phyloP scores from a whole-genome alignment of 768 basidiomycete species.

The Lactarius deliciosus region DNA sequence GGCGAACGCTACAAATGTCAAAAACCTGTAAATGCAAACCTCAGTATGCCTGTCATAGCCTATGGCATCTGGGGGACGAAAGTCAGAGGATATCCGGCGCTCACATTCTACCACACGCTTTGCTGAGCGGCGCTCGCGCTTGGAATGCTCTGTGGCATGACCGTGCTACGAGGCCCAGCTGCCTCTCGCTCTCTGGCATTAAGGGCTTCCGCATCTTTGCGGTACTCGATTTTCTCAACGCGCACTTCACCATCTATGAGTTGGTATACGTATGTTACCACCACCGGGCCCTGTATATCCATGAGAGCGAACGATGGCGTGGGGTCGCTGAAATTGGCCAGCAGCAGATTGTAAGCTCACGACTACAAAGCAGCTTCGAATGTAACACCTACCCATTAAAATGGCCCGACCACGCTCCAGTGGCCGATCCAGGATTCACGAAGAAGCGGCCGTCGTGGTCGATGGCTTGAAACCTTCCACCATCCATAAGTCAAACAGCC shows the following conservation, averaged over 20 bases:
- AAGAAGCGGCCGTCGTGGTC: constrained; percentile 93
- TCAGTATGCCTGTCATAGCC: background rate
- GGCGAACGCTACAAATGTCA: background rate
- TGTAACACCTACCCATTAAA: constrained; percentile 56
- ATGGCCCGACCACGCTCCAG: constrained; percentile 88
- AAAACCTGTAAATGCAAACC: background rate
- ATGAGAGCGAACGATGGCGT: constrained; percentile 95
- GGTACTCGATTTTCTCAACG: constrained; percentile 88
- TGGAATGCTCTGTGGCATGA: constrained; percentile 54
- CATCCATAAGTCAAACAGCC: constrained; percentile 2
- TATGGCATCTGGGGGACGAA: background rate
- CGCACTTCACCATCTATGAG: constrained; percentile 90
- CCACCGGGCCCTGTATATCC: constrained; percentile 96
- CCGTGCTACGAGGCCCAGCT: constrained; percentile 43
- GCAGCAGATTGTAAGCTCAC: background rate
- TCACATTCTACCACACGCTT: constrained; percentile 36
- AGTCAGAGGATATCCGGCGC: background rate
- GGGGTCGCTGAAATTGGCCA: constrained; percentile 56
- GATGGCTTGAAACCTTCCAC: constrained; percentile 82
- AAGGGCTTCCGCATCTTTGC: constrained; percentile 54
- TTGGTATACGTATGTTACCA: constrained; percentile 97
- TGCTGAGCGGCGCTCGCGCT: constrained; percentile 38
- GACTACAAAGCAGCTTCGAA: background rate
- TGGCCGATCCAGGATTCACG: constrained; percentile 92
- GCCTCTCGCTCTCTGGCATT: constrained; percentile 37